A percentile compares a stretch with the other conserved stretches of the same genome.
Conservation (phyloP, 805 yeast species). For the Ogataea siamensis region DNA sequence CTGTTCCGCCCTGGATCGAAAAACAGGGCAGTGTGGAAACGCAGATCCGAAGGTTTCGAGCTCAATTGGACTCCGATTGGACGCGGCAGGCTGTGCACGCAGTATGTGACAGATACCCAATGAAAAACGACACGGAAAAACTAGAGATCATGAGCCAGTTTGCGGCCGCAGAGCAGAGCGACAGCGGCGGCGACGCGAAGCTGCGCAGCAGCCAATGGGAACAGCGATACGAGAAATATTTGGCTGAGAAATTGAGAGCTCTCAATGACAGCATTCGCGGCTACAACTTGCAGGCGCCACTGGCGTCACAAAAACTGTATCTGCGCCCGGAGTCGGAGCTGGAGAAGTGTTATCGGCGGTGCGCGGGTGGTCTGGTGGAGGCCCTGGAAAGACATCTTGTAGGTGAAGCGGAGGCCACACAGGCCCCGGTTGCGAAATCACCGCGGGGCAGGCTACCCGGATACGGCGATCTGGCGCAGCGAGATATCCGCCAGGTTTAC, state of each 20-base stretch:
- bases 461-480: conserved; percentile 25
- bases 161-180: conserved; percentile 22
- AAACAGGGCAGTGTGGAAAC: conserved; percentile 57
- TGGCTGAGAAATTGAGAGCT: conserved; percentile 35
- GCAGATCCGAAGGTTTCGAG: conserved; percentile 48
- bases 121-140: conserved; percentile 18
- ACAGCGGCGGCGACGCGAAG: conserved; percentile 7
- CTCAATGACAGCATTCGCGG: conserved; percentile 53
- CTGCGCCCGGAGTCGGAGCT: conserved; percentile 45
- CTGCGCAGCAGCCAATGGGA: conserved; percentile 39
- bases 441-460: conserved; percentile 1
- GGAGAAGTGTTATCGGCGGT: conserved; percentile 36
- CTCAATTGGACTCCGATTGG: conserved; percentile 43
- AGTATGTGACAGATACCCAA: conserved; percentile 30
- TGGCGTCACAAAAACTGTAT: conserved; percentile 57
- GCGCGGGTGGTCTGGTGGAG: conserved; percentile 25
- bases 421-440: not conserved
- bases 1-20: conserved; percentile 89
- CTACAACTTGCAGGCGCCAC: conserved; percentile 63
- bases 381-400: conserved; percentile 24
- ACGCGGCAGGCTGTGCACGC: conserved; percentile 30
- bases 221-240: conserved; percentile 29
- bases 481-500: conserved; percentile 19
- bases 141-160: conserved; percentile 16
- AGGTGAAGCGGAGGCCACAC: conserved; percentile 6